Conservation (phyloP, 1,139 yeast species). For the Pichia sp. region DNA sequence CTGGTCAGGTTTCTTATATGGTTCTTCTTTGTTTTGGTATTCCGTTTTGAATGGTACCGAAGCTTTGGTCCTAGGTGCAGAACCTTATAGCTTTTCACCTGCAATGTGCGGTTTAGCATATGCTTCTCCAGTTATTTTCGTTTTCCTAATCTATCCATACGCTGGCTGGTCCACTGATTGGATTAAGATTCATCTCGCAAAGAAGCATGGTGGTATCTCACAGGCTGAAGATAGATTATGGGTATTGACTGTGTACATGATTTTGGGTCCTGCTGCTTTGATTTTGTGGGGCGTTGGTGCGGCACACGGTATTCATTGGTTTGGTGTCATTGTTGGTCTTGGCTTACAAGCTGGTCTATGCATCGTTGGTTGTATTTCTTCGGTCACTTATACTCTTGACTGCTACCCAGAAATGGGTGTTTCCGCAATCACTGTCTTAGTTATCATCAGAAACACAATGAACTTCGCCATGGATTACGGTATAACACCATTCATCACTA, state of each 20-base stretch:
- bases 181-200: constrained; percentile 32
- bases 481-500: constrained; percentile 40
- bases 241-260: constrained; percentile 29
- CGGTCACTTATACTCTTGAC: constrained; percentile 49
- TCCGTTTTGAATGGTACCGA: constrained; percentile 42
- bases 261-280: constrained; percentile 32
- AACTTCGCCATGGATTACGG: constrained; percentile 44
- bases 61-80: constrained; percentile 30
- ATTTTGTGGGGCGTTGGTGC: constrained; percentile 40
- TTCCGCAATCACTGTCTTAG: constrained; percentile 43
- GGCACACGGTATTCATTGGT: constrained; percentile 39
- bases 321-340: constrained; percentile 45
- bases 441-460: constrained; percentile 32
- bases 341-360: constrained; percentile 45
- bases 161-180: constrained; percentile 35
- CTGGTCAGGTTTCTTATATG: constrained; percentile 59
- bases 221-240: constrained; percentile 38
- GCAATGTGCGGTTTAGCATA: constrained; percentile 37
- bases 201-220: constrained; percentile 31
- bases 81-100: constrained; percentile 36
- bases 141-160: constrained; percentile 28
- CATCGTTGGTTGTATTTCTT: constrained; percentile 43
- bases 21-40: constrained; percentile 53
- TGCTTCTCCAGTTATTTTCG: constrained; percentile 34
- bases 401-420: constrained; percentile 48